Conservation (phyloP, 352 stramenopile genomes). For the Phytopythium mirpurense region DNA sequence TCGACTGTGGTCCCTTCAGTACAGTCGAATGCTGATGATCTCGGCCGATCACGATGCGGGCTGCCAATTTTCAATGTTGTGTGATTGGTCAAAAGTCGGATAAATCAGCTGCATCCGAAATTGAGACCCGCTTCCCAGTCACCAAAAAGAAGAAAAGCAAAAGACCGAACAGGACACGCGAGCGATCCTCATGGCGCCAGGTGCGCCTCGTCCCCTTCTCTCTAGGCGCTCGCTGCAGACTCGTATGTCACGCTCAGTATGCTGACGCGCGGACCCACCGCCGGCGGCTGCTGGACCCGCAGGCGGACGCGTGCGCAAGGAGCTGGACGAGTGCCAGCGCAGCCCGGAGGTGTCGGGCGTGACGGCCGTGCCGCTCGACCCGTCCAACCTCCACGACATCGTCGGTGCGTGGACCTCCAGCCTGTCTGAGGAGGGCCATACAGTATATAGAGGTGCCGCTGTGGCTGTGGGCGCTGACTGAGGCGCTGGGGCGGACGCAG, state of each 20-base stretch:
- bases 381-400: constrained; percentile 23
- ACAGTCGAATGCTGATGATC: no score
- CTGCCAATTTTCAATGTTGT: no score
- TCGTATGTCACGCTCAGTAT: no score
- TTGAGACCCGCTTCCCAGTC: no score
- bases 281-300: neutral
- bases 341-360: constrained; percentile 83
- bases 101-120: no score
- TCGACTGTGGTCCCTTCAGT: no score
- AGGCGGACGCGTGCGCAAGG: constrained; percentile 79
- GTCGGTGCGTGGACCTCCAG: constrained; percentile 22
- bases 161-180: neutral
- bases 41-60: no score
- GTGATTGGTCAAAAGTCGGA: no score
- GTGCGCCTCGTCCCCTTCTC: neutral
- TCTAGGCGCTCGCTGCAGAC: neutral
- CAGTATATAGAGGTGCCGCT: neutral
- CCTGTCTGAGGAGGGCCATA: no score
- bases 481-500: constrained; percentile 7
- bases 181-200: constrained; percentile 5
- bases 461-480: neutral
- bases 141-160: neutral
- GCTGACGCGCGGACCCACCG: neutral
- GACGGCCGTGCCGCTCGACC: constrained; percentile 36
- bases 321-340: constrained; percentile 84